These are phyloP conservation scores for Pouteria glomerata DNA, from an alignment of 148 eudicot species.

Conservation along the genomic window DNA sequence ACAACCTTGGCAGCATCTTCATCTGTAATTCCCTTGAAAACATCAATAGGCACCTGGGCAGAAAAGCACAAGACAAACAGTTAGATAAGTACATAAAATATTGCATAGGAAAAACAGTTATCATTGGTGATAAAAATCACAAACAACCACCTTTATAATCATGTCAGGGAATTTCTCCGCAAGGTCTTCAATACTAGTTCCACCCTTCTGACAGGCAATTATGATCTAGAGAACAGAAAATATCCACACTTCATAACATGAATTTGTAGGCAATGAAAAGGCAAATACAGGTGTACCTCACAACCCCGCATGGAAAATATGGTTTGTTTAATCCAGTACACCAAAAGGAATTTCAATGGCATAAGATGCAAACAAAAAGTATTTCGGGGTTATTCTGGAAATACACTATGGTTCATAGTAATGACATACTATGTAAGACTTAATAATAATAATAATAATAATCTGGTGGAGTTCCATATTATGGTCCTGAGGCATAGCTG, in stretches of 20 bases:
- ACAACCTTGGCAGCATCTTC: conserved; percentile 97
- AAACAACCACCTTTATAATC: conserved; percentile 73
- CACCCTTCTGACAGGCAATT: conserved; percentile 88
- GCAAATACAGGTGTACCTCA: too few relatives aligned
- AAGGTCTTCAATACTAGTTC: conserved; percentile 98
- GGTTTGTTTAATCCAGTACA: too few relatives aligned
- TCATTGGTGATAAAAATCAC: neutral
- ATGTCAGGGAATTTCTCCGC: conserved; percentile 95
- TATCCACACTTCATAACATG: neutral
- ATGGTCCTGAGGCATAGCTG: too few relatives aligned
- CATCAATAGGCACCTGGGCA: conserved; percentile 84
- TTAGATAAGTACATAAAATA: conserved; percentile 5
- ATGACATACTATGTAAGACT: too few relatives aligned
- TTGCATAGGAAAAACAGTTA: neutral
- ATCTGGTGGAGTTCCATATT: too few relatives aligned
- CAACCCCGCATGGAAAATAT: too few relatives aligned
- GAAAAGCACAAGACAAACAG: neutral
- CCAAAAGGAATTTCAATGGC: too few relatives aligned
- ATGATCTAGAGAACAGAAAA: conserved; percentile 49
- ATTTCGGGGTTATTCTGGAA: neutral
- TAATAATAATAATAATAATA: too few relatives aligned
- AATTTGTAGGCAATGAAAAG: neutral
- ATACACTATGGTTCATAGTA: too few relatives aligned
- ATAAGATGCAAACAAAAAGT: too few relatives aligned
- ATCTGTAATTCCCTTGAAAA: conserved; percentile 87